These are phyloP conservation scores for Gyromitra esculenta DNA, from an alignment of 2,329 filamentous ascomycete species.

Conservation along the genomic window DNA sequence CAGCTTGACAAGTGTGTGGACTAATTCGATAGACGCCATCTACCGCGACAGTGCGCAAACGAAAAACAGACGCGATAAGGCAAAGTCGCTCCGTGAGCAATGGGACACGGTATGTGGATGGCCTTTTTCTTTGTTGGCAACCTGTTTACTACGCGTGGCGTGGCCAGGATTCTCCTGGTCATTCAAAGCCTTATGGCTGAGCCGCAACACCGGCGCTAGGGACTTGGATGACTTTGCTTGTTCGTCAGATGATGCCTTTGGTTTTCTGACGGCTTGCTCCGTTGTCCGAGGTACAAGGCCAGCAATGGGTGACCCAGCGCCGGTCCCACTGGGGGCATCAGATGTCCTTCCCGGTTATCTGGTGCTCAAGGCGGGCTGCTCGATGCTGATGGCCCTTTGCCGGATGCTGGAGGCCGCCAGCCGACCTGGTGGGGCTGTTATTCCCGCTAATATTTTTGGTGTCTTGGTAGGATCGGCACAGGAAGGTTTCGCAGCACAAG, in stretches of 20 bases:
- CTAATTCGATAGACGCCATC: not conserved
- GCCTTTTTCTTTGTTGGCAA: not conserved
- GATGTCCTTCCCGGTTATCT: not conserved
- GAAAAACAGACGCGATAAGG: conserved; percentile 3
- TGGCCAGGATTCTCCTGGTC: conserved; percentile 12
- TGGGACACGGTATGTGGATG: not conserved
- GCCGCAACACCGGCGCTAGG: not conserved
- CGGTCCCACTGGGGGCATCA: conserved; percentile 15
- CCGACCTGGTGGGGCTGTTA: conserved; percentile 10
- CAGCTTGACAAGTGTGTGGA: not conserved
- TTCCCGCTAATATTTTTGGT: not conserved
- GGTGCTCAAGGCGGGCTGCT: conserved; percentile 6
- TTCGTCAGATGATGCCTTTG: not conserved
- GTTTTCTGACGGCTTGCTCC: not conserved
- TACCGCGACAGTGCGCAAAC: not conserved
- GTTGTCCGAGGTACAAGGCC: conserved; percentile 8
- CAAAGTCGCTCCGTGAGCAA: conserved; percentile 2
- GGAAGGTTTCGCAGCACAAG: not conserved
- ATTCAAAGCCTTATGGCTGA: conserved; percentile 15
- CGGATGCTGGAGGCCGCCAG: not conserved
- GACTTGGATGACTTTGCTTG: conserved; percentile 15
- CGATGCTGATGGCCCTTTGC: not conserved
- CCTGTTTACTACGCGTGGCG: not conserved
- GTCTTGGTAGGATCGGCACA: not conserved
- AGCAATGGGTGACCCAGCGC: not conserved